These are phyloP conservation scores for Trichoderma koningii DNA, from an alignment of 2,329 filamentous ascomycete genomes.

Conservation along the genomic window DNA sequence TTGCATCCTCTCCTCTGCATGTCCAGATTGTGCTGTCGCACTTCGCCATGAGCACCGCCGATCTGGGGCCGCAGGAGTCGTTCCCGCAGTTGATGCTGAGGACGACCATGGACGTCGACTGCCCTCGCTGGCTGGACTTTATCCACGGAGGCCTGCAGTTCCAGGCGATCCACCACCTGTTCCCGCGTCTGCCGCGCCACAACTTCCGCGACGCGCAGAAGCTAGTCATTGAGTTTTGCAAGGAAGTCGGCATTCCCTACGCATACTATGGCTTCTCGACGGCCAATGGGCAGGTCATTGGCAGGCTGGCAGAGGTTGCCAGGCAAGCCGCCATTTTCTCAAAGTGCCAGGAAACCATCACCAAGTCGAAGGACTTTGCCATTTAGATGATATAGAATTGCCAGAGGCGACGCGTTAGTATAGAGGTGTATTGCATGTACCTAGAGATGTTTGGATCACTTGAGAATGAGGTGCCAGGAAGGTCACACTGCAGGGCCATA, in stretches of 20 bases:
- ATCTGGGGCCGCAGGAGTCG: constrained; percentile 64
- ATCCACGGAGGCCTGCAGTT: constrained; percentile 73
- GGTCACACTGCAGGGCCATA: not conserved
- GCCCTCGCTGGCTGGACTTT: constrained; percentile 71
- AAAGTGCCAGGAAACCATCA: constrained; percentile 24
- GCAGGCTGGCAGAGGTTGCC: constrained; percentile 27
- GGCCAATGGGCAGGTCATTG: constrained; percentile 28
- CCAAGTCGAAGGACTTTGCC: not conserved
- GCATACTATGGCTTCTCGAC: constrained; percentile 27
- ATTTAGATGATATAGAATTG: not conserved
- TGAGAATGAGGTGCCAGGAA: not conserved
- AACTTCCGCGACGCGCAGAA: constrained; percentile 63
- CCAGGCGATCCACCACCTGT: constrained; percentile 71
- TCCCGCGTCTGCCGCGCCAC: constrained; percentile 67
- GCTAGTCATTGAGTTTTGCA: constrained; percentile 27
- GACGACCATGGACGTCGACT: constrained; percentile 75
- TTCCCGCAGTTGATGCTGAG: constrained; percentile 70
- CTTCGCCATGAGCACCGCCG: constrained; percentile 70
- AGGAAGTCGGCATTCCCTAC: constrained; percentile 27
- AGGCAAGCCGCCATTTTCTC: constrained; percentile 27
- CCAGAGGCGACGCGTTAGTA: not conserved
- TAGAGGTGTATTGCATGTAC: not conserved
- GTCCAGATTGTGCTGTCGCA: constrained; percentile 73
- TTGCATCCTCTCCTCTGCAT: constrained; percentile 68
- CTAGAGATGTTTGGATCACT: not conserved